Evolutionary conservation across 1,284 basidiomycete species (phyloP).

Genomic region (Entoloma clypeatum): DNA sequence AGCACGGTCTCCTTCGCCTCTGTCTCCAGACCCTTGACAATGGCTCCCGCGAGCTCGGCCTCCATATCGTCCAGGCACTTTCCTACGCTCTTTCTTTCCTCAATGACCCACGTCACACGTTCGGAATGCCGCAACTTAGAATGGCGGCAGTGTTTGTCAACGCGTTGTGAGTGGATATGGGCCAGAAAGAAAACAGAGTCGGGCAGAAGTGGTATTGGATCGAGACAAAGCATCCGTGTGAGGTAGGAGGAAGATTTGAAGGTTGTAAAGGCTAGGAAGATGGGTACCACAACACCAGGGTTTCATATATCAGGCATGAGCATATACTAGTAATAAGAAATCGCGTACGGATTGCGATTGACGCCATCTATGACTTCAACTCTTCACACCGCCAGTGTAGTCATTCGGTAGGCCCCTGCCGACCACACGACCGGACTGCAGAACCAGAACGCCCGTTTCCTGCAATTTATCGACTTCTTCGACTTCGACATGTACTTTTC

Average conservation of each 20-base stretch:
- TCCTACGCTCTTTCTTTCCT: slow-evolving; percentile 58
- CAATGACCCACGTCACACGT: slow-evolving; percentile 65
- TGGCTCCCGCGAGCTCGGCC: slow-evolving; percentile 58
- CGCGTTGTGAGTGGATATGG: slow-evolving; percentile 53
- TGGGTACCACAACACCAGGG: slow-evolving; percentile 85
- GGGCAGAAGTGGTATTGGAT: slow-evolving; percentile 56
- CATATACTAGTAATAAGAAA: background rate
- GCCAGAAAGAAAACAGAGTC: slow-evolving; percentile 80
- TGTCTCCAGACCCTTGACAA: slow-evolving; percentile 46
- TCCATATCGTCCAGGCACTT: slow-evolving; percentile 65
- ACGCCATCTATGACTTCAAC: slow-evolving; percentile 78
- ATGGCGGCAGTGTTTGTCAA: slow-evolving; percentile 55
- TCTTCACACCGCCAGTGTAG: slow-evolving; percentile 74
- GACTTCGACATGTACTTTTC: slow-evolving; percentile 62
- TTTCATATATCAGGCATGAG: slow-evolving; percentile 4
- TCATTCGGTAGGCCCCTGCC: slow-evolving; percentile 63
- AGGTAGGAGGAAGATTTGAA: slow-evolving; percentile 69
- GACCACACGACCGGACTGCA: slow-evolving; percentile 43
- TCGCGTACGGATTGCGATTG: slow-evolving; percentile 71
- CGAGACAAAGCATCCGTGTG: slow-evolving; percentile 60
- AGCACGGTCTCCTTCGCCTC: slow-evolving; percentile 28
- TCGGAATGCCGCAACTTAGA: slow-evolving; percentile 67
- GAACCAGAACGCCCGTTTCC: slow-evolving; percentile 32
- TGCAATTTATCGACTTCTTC: slow-evolving; percentile 52
- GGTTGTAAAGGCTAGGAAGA: slow-evolving; percentile 64